Evolutionary conservation across 345 rosid genomes (phyloP), one percentile per base, ranked within the genome.

Genomic region (Crucihimalaya himalaica): DNA sequence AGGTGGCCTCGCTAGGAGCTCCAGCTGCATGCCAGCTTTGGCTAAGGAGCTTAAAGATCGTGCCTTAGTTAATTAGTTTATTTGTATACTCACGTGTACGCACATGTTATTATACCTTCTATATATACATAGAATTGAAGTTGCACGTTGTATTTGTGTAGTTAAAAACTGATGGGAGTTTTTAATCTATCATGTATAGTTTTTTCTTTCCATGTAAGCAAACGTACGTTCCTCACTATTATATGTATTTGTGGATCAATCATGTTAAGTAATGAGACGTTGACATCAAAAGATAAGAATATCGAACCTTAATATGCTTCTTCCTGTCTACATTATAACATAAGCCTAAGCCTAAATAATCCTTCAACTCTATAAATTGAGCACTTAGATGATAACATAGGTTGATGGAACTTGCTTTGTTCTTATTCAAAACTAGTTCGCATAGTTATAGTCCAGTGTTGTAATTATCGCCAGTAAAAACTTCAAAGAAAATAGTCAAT

Each of bases 1-100:
- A 35, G 80, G 74, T 52, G 69, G 34, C 3, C 85, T 87, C 20
- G 25, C 81, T 2, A 88, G 98, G 84, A 89, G 92, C 79, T 86
- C 92, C 3, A 89, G 98, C 62, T 91, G 97, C 59, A 84, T 91
- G 63, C 86, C 94, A 11, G 89, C 88, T 5, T 73, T 91, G 32
- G 68, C 89, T 0, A 83, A 86, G 78, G 90, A 81, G 39, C 51
- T 81, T 32, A 37, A 56, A 57, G 83, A 77, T 56, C 74, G 25
- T 32, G 4, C 77, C 5, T 54, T 73, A 43, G 78, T 74, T 59
- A 76, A 78, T 35, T 74, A 55, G 35, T 63, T 46, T 68, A 51
- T 20, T 60, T 10, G 28, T 50, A 25, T 59, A 61, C 5, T 42
- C 19, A 58, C 19, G 31, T 61, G 10, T 40, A 37, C 23, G 43